Percentiles rank a stretch among this genome's conserved stretches.
Conservation (phyloP, 495 filamentous ascomycete species). For the Trichoderma erinaceum region DNA sequence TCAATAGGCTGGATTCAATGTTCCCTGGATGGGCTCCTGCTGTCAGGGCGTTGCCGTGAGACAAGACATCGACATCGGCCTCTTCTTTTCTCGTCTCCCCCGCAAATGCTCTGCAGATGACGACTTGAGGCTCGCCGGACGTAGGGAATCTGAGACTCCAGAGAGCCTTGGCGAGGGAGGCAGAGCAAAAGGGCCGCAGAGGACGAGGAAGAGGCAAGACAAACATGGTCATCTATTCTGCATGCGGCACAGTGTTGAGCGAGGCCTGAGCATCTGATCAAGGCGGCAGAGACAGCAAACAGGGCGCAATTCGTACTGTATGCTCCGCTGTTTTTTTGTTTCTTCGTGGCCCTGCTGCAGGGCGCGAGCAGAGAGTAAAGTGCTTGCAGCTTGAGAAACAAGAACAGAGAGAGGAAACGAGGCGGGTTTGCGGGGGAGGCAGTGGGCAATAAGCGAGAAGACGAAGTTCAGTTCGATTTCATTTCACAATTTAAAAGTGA, state of each 20-base stretch:
- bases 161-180: neutral
- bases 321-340: neutral
- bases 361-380: neutral
- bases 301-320: neutral
- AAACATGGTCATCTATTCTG: neutral
- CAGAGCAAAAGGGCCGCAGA: neutral
- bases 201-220: neutral
- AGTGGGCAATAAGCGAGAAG: neutral
- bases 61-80: neutral
- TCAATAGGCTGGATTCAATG: no score
- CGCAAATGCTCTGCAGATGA: constrained; percentile 7
- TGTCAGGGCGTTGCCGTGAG: neutral
- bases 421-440: neutral
- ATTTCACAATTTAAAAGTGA: neutral
- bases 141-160: neutral
- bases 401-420: neutral
- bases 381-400: neutral
- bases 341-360: constrained; percentile 6
- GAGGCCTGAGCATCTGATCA: neutral
- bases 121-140: neutral
- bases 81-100: neutral
- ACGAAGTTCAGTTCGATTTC: neutral
- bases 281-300: no score
- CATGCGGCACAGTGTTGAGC: constrained; percentile 1
- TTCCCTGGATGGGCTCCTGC: neutral